Base-by-base conservation (phyloP, 441 rosid genomes). In the Croton laevigatus region DNA sequence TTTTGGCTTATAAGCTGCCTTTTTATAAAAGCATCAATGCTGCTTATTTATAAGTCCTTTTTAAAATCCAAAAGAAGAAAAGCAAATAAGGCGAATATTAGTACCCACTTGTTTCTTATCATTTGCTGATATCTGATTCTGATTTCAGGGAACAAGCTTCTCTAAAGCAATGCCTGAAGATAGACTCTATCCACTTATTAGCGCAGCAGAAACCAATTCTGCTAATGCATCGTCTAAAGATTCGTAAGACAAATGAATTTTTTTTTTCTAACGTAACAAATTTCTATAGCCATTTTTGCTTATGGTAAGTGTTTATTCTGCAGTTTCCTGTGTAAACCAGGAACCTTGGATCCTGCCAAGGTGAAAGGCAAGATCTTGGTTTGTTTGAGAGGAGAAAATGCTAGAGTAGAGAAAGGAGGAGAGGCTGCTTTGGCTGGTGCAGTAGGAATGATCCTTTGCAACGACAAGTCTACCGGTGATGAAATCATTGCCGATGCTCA, bases 361-460 rank as follows among this genome's bases (percentile, higher is more conserved):
- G 86, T 61, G 12, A 81, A 75, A 59, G 93, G 87, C 6, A 88
- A 85, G 71, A 83, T 88, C 38, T 19, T 84, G 73, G 87, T 60
- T 4, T 87, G 92, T 42, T 73, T 84, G 3, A 74, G 85, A 46
- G 90, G 90, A 0, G 77, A 36, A 0, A 70, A 27, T 3, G 82
- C 62, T 0, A 75, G 89, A 73, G 69, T 83, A 0, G 84, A 78
- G 5, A 87, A 83, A 75, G 85, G 92, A 0, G 27, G 40, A 17
- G 71, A 75, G 19, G 90, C 81, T 20, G 67, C 74, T 40, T 5
- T 20, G 62, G 90, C 87, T 0, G 89, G 94, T 12, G 94, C 85
- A 0, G 90, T 44, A 4, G 92, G 89, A 66, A 84, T 89, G 89
- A 84, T 89, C 51, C 82, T 89, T 14, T 82, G 81, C 79, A 86